These are phyloP conservation scores for Epichloe amarillans DNA, from an alignment of 2,329 filamentous ascomycete species.

Conservation along the genomic window DNA sequence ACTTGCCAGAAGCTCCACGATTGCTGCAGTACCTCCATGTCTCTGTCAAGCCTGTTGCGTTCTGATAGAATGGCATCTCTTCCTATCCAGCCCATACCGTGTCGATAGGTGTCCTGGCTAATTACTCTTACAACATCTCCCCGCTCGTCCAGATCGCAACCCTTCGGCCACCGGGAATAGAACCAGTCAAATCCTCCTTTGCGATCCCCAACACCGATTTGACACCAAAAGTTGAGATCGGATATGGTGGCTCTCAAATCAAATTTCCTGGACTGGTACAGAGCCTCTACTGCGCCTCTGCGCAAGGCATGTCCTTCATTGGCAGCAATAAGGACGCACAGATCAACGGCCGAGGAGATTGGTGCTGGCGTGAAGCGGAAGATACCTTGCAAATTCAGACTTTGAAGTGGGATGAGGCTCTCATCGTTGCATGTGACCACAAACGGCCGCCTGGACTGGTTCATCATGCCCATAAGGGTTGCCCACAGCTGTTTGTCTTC, in stretches of 20 bases:
- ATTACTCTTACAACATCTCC: constrained; percentile 62
- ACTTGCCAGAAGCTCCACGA: constrained; percentile 55
- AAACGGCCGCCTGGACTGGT: constrained; percentile 79
- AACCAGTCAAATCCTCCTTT: constrained; percentile 87
- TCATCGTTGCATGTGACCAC: constrained; percentile 94
- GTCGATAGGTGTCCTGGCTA: constrained; percentile 65
- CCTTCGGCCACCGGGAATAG: constrained; percentile 60
- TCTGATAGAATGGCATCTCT: constrained; percentile 39
- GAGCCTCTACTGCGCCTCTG: constrained; percentile 49
- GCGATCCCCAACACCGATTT: constrained; percentile 84
- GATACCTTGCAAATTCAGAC: constrained; percentile 71
- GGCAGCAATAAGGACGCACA: constrained; percentile 69
- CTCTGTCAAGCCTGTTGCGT: constrained; percentile 26
- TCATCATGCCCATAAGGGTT: constrained; percentile 64
- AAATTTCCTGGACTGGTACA: constrained; percentile 55
- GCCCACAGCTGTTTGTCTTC: constrained; percentile 94
- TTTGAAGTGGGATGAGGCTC: constrained; percentile 59
- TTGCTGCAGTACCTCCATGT: constrained; percentile 52
- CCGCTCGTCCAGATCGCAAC: constrained; percentile 52
- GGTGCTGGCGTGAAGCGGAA: constrained; percentile 61
- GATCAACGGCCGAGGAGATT: constrained; percentile 58
- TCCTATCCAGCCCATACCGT: constrained; percentile 65
- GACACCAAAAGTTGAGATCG: constrained; percentile 93
- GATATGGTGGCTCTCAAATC: constrained; percentile 73
- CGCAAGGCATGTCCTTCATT: constrained; percentile 75